Percentiles rank a stretch among this genome's conserved stretches.
Evolutionary conservation across 306 rosid genomes (phyloP).

Genomic region (Lathyrus aphaca): DNA sequence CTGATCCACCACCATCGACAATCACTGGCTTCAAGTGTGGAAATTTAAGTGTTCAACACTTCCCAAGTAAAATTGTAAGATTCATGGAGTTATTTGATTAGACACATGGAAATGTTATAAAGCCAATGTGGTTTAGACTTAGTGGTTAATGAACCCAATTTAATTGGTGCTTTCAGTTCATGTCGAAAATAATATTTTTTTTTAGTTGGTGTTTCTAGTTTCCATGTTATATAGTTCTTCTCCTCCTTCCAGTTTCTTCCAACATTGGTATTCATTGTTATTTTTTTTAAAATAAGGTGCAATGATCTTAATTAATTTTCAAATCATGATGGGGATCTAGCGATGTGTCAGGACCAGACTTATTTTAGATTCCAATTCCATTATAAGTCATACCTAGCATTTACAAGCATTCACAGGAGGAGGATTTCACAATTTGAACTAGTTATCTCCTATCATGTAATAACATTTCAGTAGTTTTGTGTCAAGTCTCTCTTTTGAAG

Average conservation of each 20-base stretch:
- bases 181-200: background rate
- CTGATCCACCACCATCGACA: no score
- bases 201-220: background rate
- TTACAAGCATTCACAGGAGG: background rate
- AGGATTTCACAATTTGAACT: background rate
- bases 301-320: background rate
- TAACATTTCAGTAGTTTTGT: background rate
- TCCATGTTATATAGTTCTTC: background rate
- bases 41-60: background rate
- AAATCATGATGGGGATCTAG: background rate
- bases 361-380: background rate
- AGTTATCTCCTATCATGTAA: background rate
- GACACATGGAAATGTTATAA: background rate
- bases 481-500: background rate
- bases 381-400: background rate
- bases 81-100: background rate
- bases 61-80: background rate
- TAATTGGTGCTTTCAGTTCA: background rate
- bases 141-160: background rate
- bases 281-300: background rate
- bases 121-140: no score
- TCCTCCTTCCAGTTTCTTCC: slow-evolving; percentile 1
- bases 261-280: background rate
- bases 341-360: background rate
- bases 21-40: background rate